Evolutionary conservation across 2,329 filamentous ascomycete species (phyloP), one percentile per base, ranked within the genome.

Genomic region (Cladosporium colombiae): DNA sequence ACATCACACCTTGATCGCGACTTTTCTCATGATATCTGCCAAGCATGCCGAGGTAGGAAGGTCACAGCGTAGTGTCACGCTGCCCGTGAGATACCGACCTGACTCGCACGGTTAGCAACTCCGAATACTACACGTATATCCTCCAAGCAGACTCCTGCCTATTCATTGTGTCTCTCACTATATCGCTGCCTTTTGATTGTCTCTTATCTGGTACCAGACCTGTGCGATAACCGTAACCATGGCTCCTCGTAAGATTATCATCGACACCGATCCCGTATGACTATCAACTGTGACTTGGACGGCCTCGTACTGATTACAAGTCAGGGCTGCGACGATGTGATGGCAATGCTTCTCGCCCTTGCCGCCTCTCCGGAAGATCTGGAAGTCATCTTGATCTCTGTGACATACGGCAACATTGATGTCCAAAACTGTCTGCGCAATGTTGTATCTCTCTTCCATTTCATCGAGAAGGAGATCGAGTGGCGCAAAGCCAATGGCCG

Each of bases 321-420:
- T n/a, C 55, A 82, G 81, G 93, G 94, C 69, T 90, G 95, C 71
- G 95, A 99, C 80, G 95, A 99, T 84, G 85, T 95, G 63, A 84
- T 98, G 68, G 94, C 93, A 55, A 85, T 98, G 77, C 84, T 99
- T 37, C 84, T 98, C 60, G 93, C 95, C 4, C 86, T 98, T 67
- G 90, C 92, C 62, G 89, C 92, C 37, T 88, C 86, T 27, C 86
- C 90, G 0, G 91, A 96, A 71, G 94, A 98, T 75, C 83, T 98
- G 25, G 92, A 98, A 77, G 83, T 98, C 40, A 79, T 91, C 56
- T 85, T 98, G 78, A 84, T 99, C 65, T 96, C 93, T 1, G 85
- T 97, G 67, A 97, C 93, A 0, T 97, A 95, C 78, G 95, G 95
- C 65, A 99, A 99, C 76, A 91, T 98, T 25, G 88, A 93, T 71